Conservation (phyloP, 1,284 basidiomycete genomes). For the Puccinia hordei region DNA sequence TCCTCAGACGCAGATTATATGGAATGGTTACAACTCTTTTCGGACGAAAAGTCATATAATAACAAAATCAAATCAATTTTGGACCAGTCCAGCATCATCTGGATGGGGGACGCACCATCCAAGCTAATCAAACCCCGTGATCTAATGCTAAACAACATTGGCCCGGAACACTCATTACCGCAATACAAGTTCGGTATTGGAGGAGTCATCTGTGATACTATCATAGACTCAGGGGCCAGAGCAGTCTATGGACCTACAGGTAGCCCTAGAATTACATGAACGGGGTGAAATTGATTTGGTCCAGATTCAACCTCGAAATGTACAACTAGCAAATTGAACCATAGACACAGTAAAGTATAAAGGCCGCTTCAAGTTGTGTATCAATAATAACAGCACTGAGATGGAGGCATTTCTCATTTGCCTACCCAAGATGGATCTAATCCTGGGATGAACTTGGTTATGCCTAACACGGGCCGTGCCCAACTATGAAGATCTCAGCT, state of each 20-base stretch:
- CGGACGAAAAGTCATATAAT: too few relatives aligned
- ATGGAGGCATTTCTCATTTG: constrained; percentile 2
- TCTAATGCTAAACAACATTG: too few relatives aligned
- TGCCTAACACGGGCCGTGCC: background rate
- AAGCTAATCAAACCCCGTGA: too few relatives aligned
- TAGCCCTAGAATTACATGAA: background rate
- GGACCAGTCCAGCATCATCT: too few relatives aligned
- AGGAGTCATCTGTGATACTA: too few relatives aligned
- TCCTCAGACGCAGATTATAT: too few relatives aligned
- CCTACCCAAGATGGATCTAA: background rate
- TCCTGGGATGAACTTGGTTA: background rate
- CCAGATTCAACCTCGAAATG: background rate
- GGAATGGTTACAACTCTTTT: too few relatives aligned
- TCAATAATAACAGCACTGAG: background rate
- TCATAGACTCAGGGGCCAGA: too few relatives aligned
- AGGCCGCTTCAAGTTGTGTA: background rate
- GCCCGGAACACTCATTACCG: too few relatives aligned
- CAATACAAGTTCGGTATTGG: too few relatives aligned
- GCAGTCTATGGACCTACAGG: background rate
- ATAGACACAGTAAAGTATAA: background rate
- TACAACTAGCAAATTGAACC: background rate
- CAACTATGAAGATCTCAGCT: background rate
- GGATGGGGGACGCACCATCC: too few relatives aligned
- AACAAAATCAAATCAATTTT: too few relatives aligned
- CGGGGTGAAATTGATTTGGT: background rate